These are phyloP conservation scores for Houttuynia cordata DNA, from an alignment of 164 flowering plant genomes.

Conservation along the genomic window DNA sequence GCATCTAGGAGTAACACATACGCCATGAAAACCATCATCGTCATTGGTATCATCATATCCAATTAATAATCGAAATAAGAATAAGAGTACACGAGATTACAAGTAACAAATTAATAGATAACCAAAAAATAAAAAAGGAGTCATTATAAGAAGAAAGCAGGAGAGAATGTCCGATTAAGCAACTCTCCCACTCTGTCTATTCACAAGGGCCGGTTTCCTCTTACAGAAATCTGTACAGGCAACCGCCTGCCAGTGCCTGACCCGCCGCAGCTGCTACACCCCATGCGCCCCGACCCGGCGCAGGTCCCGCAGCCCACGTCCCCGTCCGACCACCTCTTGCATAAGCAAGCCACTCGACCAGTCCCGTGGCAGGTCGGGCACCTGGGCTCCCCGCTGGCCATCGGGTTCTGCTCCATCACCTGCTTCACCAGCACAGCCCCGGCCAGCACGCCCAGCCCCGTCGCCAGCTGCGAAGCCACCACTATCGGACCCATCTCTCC, in stretches of 20 bases:
- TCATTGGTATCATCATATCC: too few species aligned
- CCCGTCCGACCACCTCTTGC: constrained; percentile 88
- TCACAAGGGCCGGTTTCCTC: constrained; percentile 23
- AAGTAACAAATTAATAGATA: too few species aligned
- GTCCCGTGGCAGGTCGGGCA: constrained; percentile 84
- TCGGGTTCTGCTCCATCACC: constrained; percentile 65
- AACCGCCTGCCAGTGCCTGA: constrained; percentile 85
- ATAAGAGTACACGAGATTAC: too few species aligned
- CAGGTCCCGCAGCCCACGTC: constrained; percentile 85
- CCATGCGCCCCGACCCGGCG: constrained; percentile 79
- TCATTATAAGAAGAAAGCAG: background rate
- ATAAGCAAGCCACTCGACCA: constrained; percentile 67
- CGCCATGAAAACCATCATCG: too few species aligned
- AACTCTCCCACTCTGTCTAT: background rate
- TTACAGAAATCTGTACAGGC: constrained; percentile 55
- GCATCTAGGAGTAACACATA: too few species aligned
- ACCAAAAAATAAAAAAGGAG: background rate
- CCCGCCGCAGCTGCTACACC: constrained; percentile 84
- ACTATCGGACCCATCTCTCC: constrained; percentile 48
- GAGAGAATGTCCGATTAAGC: background rate
- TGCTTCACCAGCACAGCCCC: constrained; percentile 74
- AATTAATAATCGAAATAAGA: too few species aligned
- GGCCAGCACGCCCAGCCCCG: constrained; percentile 76
- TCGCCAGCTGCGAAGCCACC: constrained; percentile 56
- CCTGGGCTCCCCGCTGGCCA: constrained; percentile 60